A percentile compares a stretch with the other conserved stretches of the same genome.
Evolutionary conservation across 768 basidiomycete species (phyloP).

Genomic region (Calocera viscosa): DNA sequence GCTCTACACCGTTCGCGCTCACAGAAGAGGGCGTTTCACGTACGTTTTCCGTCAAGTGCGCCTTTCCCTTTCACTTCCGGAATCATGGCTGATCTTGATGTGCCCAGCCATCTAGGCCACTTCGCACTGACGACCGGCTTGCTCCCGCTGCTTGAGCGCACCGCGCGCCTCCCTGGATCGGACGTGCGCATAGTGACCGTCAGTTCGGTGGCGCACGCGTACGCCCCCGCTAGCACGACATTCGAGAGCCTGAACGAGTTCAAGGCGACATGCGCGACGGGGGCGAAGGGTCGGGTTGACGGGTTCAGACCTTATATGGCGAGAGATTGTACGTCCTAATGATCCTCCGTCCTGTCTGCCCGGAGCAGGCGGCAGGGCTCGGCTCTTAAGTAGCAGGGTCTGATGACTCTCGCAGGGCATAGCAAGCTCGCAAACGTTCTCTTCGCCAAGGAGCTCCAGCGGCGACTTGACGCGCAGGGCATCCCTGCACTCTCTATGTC

Average conservation of each 20-base stretch:
- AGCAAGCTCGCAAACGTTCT: neutral
- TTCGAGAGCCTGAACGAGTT: neutral
- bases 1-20: neutral
- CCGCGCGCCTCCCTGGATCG: neutral
- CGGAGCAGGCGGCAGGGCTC: too few relatives aligned
- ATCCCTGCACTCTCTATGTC: neutral
- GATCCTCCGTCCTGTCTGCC: too few relatives aligned
- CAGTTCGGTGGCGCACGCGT: neutral
- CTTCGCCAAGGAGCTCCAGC: neutral
- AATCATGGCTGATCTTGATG: neutral
- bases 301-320: neutral
- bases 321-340: neutral
- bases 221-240: neutral
- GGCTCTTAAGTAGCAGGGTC: too few relatives aligned
- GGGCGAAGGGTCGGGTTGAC: neutral
- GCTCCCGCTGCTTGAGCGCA: constrained; percentile 1
- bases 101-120: constrained; percentile 9
- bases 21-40: constrained; percentile 15
- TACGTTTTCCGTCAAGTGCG: constrained; percentile 8
- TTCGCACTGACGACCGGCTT: neutral
- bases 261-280: neutral
- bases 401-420: too few relatives aligned
- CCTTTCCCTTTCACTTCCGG: neutral
- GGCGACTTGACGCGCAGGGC: neutral
- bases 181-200: constrained; percentile 6